Evolutionary conservation across 2,329 filamentous ascomycete genomes (phyloP), one percentile per base, ranked within the genome.

Genomic region (Bipolaris oryzae): DNA sequence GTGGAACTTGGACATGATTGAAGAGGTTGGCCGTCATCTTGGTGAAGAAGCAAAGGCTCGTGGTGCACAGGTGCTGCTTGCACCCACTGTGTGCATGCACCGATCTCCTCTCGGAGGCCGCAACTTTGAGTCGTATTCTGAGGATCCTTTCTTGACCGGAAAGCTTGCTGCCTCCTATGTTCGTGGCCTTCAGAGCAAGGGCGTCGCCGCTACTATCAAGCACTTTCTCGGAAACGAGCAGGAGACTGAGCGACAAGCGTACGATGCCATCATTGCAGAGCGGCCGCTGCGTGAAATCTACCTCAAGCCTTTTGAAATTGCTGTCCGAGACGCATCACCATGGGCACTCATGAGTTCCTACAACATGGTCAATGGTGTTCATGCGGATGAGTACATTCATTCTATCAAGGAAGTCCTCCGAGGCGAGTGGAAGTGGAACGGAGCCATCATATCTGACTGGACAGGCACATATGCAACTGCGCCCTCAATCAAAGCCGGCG

Each of bases 111-210:
- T 95, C 0, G 91, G 91, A n/a, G 91, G 91, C 16, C 84, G 91
- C 57, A 92, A 92, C 62, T 96, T 95, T 64, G 91, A 96, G 76
- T 92, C 90, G 0, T 95, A 92, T 73, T 92, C 89, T 0, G 91
- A 95, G 74, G 91, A 95, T 64, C 91, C 91, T 0, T 83, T 88
- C 9, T 81, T 96, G 5, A 91, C 90, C 0, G 90, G 90, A 31
- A 89, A 87, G 60, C 78, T 92, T 58, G 88, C 89, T 11, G 85
- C 88, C 0, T 84, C 89, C 57, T 90, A 90, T 60, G 88, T 91
- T 69, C 86, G 85, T 45, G 89, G 89, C 7, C 79, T 90, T 52
- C 91, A 95, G 70, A 87, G 88, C 21, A 87, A 86, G 58, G 88
- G 89, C 0, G 84, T 95, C 35, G 87, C 88, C 7, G 89, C 91